Evolutionary conservation across 2,329 filamentous ascomycete genomes (phyloP).

Genomic region (Eutypella sp.): DNA sequence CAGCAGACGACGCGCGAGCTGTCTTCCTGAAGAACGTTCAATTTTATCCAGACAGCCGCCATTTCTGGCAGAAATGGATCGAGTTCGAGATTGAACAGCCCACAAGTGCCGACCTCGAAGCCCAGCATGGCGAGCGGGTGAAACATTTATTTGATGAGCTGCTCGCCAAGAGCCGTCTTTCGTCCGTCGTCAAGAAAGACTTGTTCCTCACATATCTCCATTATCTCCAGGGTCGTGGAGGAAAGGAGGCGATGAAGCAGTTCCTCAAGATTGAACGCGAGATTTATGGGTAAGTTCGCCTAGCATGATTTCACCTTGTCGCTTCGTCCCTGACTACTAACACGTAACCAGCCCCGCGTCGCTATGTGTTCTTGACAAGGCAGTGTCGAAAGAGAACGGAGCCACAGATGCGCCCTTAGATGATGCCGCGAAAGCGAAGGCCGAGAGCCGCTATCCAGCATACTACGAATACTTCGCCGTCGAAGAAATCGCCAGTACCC

Average conservation of each 20-base stretch:
- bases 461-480: constrained; percentile 47
- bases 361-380: constrained; percentile 34
- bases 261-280: constrained; percentile 80
- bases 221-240: constrained; percentile 78
- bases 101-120: constrained; percentile 58
- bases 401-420: constrained; percentile 41
- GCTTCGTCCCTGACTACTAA: too few relatives aligned
- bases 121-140: constrained; percentile 65
- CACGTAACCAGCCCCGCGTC: constrained; percentile 38
- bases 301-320: constrained; percentile 3
- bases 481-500: constrained; percentile 41
- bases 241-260: constrained; percentile 78
- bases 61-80: constrained; percentile 89
- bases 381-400: constrained; percentile 42
- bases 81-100: constrained; percentile 85
- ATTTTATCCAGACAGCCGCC: constrained; percentile 76
- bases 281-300: constrained; percentile 71
- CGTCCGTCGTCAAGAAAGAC: constrained; percentile 63
- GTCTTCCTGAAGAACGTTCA: constrained; percentile 79
- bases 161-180: constrained; percentile 66
- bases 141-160: constrained; percentile 76
- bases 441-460: constrained; percentile 45
- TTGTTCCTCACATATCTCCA: constrained; percentile 74
- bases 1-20: constrained; percentile 72
- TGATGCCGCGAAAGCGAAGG: constrained; percentile 44